Conservation (phyloP, 192 early-diverging fungal genomes). For the Linderina pennispora region DNA sequence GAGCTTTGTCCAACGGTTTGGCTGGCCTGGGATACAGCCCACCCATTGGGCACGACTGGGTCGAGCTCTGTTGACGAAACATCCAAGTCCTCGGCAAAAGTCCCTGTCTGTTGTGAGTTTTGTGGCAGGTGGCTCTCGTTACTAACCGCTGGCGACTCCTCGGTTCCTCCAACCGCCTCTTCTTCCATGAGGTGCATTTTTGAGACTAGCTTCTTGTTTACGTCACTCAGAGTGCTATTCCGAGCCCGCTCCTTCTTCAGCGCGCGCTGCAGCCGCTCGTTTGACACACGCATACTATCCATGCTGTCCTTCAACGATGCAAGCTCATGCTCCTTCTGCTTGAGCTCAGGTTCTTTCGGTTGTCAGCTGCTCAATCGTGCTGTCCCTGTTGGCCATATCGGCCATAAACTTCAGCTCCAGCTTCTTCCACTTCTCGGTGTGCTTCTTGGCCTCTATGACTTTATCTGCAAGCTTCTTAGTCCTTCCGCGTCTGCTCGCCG, state of each 20-base stretch:
- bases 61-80: conserved; percentile 9
- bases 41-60: not conserved
- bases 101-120: not conserved
- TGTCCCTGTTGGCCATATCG: conserved; percentile 20
- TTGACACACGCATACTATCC: conserved; percentile 33
- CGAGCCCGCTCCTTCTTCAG: conserved; percentile 28
- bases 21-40: not conserved
- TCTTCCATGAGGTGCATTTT: conserved; percentile 1
- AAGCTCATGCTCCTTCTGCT: conserved; percentile 21
- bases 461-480: conserved; percentile 1
- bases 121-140: not conserved
- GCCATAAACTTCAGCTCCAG: conserved; percentile 10
- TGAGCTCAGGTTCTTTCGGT: conserved; percentile 1
- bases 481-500: not conserved
- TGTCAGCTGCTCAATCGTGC: conserved; percentile 13
- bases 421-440: not conserved
- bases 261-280: conserved; percentile 28
- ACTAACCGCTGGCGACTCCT: not conserved
- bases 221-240: conserved; percentile 3
- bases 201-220: conserved; percentile 15
- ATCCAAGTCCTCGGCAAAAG: not conserved
- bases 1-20: not conserved
- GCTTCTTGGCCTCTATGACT: conserved; percentile 8
- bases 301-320: conserved; percentile 16
- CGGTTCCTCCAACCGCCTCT: not conserved